Evolutionary conservation across 2,329 filamentous ascomycete genomes (phyloP), one percentile per base, ranked within the genome.

Genomic region (Ophiocordyceps polyrhachis-furcata): DNA sequence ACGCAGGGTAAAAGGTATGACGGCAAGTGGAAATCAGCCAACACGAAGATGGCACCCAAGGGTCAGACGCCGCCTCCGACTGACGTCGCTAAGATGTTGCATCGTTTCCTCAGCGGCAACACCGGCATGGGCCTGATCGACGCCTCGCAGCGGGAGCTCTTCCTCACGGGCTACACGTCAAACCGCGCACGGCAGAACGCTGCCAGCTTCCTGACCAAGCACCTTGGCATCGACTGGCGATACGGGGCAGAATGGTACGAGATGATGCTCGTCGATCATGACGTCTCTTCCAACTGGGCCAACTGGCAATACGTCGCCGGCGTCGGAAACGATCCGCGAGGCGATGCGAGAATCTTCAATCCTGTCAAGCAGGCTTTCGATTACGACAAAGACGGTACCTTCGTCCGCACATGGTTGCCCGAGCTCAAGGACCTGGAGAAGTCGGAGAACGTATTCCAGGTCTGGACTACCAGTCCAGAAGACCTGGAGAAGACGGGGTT

Each of bases 171-270:
- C 0, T 88, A 86, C 57, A 87, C 83, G 0, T 82, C 79, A 1
- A 87, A 87, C 55, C 71, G 83, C 14, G 78, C 81, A 0, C 67
- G 83, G 2, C 82, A 88, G 57, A 87, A 88, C 45, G 80, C 85
- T 1, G 83, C 82, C 0, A 80, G 70, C 15, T 89, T 84, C 56
- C 63, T 88, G 1, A 62, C 81, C 0, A 85, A 84, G 51, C 81
- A 85, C 48, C 64, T 88, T 3, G 69, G 70, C 1, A 76, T 89
- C 20, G 83, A 89, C 58, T 91, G 84, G 84, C 73, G 82, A 0
- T 69, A 83, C 14, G 84, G 83, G 0, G 84, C 83, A 0, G 83
- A 88, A 56, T 89, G 81, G 81, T 89, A 88, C 55, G 83, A 89
- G 56, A 74, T 71, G 55, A 64, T 82, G 55, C 67, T 88, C 3